phyloP scores from a whole-genome alignment of 176 grass and related monocot species.

The barley (Hordeum vulgare) region DNA sequence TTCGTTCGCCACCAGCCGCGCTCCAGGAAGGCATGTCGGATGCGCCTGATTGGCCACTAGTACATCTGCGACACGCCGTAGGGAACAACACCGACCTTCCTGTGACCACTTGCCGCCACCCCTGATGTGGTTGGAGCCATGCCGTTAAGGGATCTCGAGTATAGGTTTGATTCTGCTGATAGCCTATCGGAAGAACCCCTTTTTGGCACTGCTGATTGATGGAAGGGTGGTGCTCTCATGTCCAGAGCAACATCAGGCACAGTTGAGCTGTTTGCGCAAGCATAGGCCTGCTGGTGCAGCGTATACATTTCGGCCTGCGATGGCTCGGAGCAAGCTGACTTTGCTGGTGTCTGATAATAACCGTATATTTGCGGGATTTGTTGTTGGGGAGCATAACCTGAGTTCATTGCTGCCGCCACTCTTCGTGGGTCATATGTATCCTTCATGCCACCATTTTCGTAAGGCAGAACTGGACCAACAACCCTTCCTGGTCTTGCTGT shows the following conservation, averaged over 20 bases:
- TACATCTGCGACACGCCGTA: conserved; percentile 84
- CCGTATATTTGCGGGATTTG: conserved; percentile 56
- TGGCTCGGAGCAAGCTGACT: conserved; percentile 40
- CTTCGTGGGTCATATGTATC: conserved; percentile 64
- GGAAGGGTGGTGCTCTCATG: conserved; percentile 92
- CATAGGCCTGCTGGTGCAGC: conserved; percentile 45
- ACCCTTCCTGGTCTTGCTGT: conserved; percentile 82
- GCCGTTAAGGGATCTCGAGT: conserved; percentile 44
- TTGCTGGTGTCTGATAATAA: conserved; percentile 57
- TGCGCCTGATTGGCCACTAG: conserved; percentile 20
- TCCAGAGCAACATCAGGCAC: conserved; percentile 71
- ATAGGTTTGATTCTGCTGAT: conserved; percentile 42
- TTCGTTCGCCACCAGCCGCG: background rate
- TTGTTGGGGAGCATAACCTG: conserved; percentile 56
- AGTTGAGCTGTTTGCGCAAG: conserved; percentile 42
- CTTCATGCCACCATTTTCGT: conserved; percentile 56
- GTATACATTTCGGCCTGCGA: conserved; percentile 47
- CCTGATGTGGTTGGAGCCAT: conserved; percentile 61
- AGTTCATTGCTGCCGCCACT: conserved; percentile 53
- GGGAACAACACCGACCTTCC: conserved; percentile 62
- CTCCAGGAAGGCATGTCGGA: conserved; percentile 11
- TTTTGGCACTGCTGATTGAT: conserved; percentile 40
- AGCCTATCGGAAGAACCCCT: conserved; percentile 40
- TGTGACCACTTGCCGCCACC: conserved; percentile 58
- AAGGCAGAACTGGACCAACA: conserved; percentile 62